phyloP scores from a whole-genome alignment of 108 stramenopile genomes.

The Cyclostephanos tholiformis region DNA sequence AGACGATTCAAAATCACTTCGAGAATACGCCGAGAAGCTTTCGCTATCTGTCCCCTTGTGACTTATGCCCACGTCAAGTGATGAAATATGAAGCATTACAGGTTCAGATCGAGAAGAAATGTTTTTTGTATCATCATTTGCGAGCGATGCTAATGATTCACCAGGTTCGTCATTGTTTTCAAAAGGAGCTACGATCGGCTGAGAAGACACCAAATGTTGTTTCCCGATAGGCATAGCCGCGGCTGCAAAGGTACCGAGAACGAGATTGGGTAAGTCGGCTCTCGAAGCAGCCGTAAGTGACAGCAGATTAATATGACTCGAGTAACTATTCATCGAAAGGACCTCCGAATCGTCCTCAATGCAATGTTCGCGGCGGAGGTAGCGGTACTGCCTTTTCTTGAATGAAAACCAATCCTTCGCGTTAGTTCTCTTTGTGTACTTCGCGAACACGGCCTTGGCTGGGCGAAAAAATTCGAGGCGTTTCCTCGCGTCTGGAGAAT shows the following conservation, averaged over 20 bases:
- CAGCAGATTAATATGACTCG: constrained; percentile 26
- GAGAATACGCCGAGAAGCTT: constrained; percentile 10
- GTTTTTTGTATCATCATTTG: too few relatives aligned
- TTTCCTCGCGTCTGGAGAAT: constrained; percentile 7
- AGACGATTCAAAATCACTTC: constrained; percentile 36
- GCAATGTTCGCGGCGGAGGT: constrained; percentile 15
- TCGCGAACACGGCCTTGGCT: constrained; percentile 10
- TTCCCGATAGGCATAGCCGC: constrained; percentile 28
- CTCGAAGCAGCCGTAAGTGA: neutral
- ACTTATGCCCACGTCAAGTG: constrained; percentile 9
- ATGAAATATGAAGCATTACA: neutral
- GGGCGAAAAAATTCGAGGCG: constrained; percentile 4
- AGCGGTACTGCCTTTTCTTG: constrained; percentile 28
- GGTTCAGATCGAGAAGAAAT: neutral
- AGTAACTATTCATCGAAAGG: constrained; percentile 39
- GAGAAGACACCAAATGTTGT: neutral
- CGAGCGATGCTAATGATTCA: neutral
- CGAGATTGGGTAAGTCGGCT: constrained; percentile 22
- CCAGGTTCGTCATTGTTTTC: neutral
- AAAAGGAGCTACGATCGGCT: neutral
- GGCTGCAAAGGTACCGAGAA: constrained; percentile 43
- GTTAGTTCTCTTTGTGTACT: constrained; percentile 12
- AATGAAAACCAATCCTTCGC: constrained; percentile 31
- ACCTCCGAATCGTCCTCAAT: constrained; percentile 36
- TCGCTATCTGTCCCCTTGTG: constrained; percentile 14